Base-by-base conservation (phyloP, 495 filamentous ascomycete species). In the Recurvomyces mirabilis region DNA sequence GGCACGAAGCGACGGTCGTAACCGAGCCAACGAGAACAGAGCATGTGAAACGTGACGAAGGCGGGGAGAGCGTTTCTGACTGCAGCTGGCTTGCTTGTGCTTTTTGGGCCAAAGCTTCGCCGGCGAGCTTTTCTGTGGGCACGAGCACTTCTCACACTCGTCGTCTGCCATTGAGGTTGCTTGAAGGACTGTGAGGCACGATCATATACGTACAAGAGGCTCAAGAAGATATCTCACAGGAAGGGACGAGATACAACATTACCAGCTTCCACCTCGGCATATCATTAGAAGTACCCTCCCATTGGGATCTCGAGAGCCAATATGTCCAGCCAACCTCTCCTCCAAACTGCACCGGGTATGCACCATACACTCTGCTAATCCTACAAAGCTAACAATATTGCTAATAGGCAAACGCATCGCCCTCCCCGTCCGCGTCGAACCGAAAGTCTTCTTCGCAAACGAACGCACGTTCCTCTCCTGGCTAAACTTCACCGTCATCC, bases 401-500 rank as follows among this genome's bases (percentile, higher is more conserved):
- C 26, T 26, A 6, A 21, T 5, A 87, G 87, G 87, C 72, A 99
- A 99, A 63, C 87, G 91, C 53, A 99, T 99, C 62, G 88, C 93
- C 49, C 86, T 99, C 49, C 91, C 91, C 41, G 94, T 87, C 31
- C 87, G 91, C 50, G 88, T 99, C 64, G 91, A 99, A 62, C 91
- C 91, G 29, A 99, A 99, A 66, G 91, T 98, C 68, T 99, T 96
- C 78, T 99, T 99, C 73, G 91, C 91, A 63, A 96, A 96, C 70
- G 91, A 99, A 70, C 87, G 91, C 40, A 99, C 91, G 30, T 99
- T 96, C 59, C 79, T 99, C 57, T 91, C 84, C 59, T 99, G 93
- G 93, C 82, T 99, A 54, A 96, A 96, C 71, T 96, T 96, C 74
- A 91, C 84, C 59, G 89, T 96, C 58, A 88, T 99, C 63, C 78